Conservation (phyloP, 2,329 filamentous ascomycete species). For the Amesomyces nigricolor region DNA sequence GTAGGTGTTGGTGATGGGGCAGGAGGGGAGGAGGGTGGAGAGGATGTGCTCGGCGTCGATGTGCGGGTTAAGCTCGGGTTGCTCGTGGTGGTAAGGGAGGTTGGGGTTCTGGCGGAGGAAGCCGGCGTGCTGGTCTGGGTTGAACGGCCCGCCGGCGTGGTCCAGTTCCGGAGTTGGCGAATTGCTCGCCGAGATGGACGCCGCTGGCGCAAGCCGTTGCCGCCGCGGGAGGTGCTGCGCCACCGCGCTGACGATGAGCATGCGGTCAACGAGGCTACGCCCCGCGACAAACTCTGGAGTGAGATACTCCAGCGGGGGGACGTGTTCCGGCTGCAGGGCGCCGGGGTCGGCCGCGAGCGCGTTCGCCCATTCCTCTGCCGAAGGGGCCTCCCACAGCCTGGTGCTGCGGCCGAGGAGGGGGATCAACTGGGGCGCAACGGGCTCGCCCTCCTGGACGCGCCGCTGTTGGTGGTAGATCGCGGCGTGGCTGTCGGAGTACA, state of each 20-base stretch:
- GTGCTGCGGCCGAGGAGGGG: slow-evolving; percentile 42
- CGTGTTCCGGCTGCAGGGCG: slow-evolving; percentile 27
- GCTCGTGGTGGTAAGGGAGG: slow-evolving; percentile 1
- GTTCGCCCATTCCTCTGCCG: slow-evolving; percentile 42
- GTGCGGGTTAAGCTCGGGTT: slow-evolving; percentile 22
- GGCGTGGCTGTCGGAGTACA: slow-evolving; percentile 52
- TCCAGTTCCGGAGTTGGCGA: slow-evolving; percentile 27
- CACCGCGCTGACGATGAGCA: slow-evolving; percentile 37
- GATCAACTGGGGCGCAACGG: slow-evolving; percentile 35
- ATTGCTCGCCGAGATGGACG: slow-evolving; percentile 18
- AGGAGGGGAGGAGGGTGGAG: slow-evolving; percentile 39
- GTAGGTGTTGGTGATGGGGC: slow-evolving; percentile 47
- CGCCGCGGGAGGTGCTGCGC: slow-evolving; percentile 36
- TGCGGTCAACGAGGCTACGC: slow-evolving; percentile 36
- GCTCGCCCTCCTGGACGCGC: slow-evolving; percentile 34
- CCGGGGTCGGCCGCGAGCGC: slow-evolving; percentile 28
- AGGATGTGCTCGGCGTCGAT: slow-evolving; percentile 30
- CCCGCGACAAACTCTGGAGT: slow-evolving; percentile 34
- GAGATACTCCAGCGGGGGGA: slow-evolving; percentile 32
- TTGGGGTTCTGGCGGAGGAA: slow-evolving; percentile 20
- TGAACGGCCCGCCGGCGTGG: slow-evolving; percentile 12
- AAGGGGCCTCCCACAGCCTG: slow-evolving; percentile 45
- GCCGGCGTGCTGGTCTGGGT: slow-evolving; percentile 9
- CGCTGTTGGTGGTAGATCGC: slow-evolving; percentile 50
- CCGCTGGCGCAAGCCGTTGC: slow-evolving; percentile 12